Percentiles rank a stretch among this genome's conserved stretches.
Evolutionary conservation across 2,329 filamentous ascomycete genomes (phyloP).

Genomic region (Mollisia scopiformis): DNA sequence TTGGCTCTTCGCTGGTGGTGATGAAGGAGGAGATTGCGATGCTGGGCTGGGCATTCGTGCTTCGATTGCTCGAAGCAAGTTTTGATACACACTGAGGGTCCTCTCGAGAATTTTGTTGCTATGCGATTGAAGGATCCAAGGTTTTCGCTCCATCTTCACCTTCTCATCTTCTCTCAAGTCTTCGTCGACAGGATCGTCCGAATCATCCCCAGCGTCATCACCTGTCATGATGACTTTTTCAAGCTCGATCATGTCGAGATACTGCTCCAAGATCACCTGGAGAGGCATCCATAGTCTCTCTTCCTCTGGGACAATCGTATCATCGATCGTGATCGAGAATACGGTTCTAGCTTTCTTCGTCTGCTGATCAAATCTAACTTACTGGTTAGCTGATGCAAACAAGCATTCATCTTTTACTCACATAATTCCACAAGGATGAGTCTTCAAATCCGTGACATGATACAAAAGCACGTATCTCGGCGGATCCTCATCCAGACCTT

Average conservation of each 20-base stretch:
- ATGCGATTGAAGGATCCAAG: not conserved
- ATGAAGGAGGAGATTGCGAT: not conserved
- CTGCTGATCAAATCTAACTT: not conserved
- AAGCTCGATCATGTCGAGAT: not conserved
- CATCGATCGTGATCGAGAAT: not conserved
- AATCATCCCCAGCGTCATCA: not conserved
- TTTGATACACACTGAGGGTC: not conserved
- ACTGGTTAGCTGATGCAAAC: no score
- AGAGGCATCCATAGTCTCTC: not conserved
- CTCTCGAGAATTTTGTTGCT: not conserved
- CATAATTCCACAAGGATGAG: not conserved
- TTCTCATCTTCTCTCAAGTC: not conserved
- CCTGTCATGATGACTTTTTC: not conserved
- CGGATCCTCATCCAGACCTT: not conserved
- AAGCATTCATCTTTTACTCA: no score
- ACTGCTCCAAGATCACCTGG: not conserved
- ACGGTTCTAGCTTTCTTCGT: not conserved
- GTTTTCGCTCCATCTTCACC: not conserved
- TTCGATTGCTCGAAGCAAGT: not conserved
- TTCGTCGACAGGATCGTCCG: not conserved
- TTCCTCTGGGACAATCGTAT: not conserved
- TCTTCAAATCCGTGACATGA: not conserved
- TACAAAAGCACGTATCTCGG: not conserved
- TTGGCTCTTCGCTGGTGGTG: not conserved
- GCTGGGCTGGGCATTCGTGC: not conserved